Percentiles rank a stretch among this genome's conserved stretches.
Conservation (phyloP, 2,329 filamentous ascomycete genomes). For the Phaeosphaeria sp. region DNA sequence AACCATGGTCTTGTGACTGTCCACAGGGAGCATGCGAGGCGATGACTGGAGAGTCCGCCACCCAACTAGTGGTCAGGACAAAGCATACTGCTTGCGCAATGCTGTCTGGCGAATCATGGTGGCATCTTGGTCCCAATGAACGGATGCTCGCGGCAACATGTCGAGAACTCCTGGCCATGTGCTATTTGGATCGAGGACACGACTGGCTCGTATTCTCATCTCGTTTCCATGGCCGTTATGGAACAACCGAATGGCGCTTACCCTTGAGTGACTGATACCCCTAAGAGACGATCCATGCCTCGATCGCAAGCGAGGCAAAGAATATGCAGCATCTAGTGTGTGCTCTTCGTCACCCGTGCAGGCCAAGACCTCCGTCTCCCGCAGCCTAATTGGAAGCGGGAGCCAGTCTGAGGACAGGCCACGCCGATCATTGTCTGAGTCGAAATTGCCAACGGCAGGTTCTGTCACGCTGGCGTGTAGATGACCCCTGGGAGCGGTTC, state of each 20-base stretch:
- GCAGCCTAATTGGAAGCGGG: slow-evolving; percentile 43
- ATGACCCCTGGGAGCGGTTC: slow-evolving; percentile 18
- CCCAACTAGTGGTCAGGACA: slow-evolving; percentile 16
- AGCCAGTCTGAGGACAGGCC: slow-evolving; percentile 38
- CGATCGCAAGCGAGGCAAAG: slow-evolving; percentile 31
- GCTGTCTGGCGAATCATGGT: slow-evolving; percentile 10
- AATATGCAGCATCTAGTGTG: slow-evolving; percentile 33
- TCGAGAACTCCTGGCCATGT: slow-evolving; percentile 9
- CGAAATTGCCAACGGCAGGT: slow-evolving; percentile 31
- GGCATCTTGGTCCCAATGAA: slow-evolving; percentile 5
- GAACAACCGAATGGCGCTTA: slow-evolving; percentile 25
- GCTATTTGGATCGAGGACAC: slow-evolving; percentile 31
- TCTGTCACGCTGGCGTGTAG: slow-evolving; percentile 28
- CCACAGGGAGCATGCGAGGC: slow-evolving; percentile 23
- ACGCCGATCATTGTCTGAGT: slow-evolving; percentile 37
- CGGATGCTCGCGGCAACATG: slow-evolving; percentile 1
- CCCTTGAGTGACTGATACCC: slow-evolving; percentile 22
- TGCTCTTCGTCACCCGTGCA: slow-evolving; percentile 44
- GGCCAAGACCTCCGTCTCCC: slow-evolving; percentile 40
- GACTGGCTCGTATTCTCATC: slow-evolving; percentile 31
- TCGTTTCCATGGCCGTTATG: slow-evolving; percentile 41
- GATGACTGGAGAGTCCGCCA: slow-evolving; percentile 14
- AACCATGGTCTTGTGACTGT: slow-evolving; percentile 32
- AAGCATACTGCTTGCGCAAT: slow-evolving; percentile 38
- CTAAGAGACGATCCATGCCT: slow-evolving; percentile 16